phyloP scores from a whole-genome alignment of 2,329 filamentous ascomycete genomes.

The Neopestalotiopsis sp. region DNA sequence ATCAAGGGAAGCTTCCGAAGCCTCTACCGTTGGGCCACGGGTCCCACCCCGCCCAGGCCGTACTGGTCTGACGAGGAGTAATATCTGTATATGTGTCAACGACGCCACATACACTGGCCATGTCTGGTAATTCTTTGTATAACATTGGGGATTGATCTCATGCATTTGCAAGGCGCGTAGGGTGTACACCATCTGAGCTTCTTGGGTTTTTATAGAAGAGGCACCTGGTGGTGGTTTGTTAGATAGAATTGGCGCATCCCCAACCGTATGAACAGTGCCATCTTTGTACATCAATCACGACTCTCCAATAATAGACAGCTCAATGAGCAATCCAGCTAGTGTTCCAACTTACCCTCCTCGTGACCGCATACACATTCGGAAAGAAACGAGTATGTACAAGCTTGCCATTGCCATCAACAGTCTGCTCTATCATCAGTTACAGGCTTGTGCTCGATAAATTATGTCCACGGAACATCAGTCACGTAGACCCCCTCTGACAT shows the following conservation, averaged over 20 bases:
- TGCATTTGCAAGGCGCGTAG: conserved; percentile 13
- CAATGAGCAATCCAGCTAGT: neutral
- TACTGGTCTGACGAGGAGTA: conserved; percentile 24
- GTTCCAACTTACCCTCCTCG: neutral
- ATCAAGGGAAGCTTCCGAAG: conserved; percentile 64
- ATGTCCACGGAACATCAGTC: no score
- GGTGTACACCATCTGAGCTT: conserved; percentile 9
- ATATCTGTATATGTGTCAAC: neutral
- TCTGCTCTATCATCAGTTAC: no score
- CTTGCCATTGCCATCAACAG: no score
- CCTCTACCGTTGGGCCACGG: conserved; percentile 56
- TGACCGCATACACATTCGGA: no score
- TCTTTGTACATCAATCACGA: conserved; percentile 18
- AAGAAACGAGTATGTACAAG: no score
- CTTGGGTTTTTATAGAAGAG: conserved; percentile 13
- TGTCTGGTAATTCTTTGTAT: conserved; percentile 6
- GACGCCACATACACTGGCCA: neutral
- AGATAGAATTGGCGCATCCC: conserved; percentile 5
- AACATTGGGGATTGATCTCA: conserved; percentile 9
- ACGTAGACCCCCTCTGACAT: no score
- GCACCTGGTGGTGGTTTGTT: neutral
- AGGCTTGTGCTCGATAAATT: no score
- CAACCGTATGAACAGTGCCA: neutral
- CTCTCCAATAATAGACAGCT: conserved; percentile 11
- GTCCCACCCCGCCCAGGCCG: conserved; percentile 43